Percentiles rank a stretch among this genome's conserved stretches.
These are phyloP conservation scores for Primulina eburnea DNA, from an alignment of 257 asterid genomes.

Conservation along the genomic window DNA sequence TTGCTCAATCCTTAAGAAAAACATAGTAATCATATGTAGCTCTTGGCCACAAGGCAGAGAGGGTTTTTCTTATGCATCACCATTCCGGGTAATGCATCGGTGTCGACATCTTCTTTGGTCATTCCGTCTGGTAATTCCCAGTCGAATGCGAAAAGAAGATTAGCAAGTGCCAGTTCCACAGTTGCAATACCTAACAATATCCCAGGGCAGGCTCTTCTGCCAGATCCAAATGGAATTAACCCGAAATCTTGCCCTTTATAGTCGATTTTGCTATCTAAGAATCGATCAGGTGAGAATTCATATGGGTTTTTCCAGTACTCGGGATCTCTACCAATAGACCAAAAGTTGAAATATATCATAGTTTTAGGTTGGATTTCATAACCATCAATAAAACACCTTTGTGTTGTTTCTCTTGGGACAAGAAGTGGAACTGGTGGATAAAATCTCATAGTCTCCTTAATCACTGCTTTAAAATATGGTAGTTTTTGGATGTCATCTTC, in stretches of 20 bases:
- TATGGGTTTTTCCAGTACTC: constrained; percentile 10
- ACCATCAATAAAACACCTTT: constrained; percentile 3
- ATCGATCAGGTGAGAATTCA: constrained; percentile 12
- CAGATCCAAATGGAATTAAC: constrained; percentile 13
- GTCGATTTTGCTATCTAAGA: neutral
- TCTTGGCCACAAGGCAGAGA: neutral
- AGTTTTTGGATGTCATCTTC: constrained; percentile 5
- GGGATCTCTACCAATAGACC: constrained; percentile 15
- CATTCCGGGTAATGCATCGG: neutral
- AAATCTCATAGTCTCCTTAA: neutral
- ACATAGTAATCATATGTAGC: too few relatives aligned
- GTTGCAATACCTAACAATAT: neutral
- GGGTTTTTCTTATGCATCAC: constrained; percentile 9
- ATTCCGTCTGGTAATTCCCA: constrained; percentile 13
- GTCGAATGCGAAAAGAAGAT: constrained; percentile 12
- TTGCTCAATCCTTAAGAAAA: too few relatives aligned
- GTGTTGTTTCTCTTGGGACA: constrained; percentile 1
- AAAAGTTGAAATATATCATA: neutral
- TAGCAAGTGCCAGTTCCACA: constrained; percentile 5
- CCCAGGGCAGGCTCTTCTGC: constrained; percentile 11
- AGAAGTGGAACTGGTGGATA: constrained; percentile 9
- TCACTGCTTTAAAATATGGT: constrained; percentile 9
- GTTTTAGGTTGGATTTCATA: constrained; percentile 17
- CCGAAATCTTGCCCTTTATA: constrained; percentile 12
- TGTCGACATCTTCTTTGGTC: neutral